Conservation (phyloP, 192 early-diverging fungal genomes). For the Coemansia sp. region DNA sequence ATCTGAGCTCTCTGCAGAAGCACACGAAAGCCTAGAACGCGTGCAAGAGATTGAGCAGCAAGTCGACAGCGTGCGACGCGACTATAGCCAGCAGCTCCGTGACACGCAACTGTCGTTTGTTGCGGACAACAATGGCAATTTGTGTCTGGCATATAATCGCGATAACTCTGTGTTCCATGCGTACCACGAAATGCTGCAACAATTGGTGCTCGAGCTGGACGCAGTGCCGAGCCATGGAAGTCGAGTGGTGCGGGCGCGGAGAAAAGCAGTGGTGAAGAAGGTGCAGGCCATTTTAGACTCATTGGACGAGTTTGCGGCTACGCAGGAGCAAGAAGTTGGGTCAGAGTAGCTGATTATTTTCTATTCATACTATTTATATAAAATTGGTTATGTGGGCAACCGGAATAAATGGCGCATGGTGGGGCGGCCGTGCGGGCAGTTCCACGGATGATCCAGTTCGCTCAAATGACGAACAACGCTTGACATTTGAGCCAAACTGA, state of each 20-base stretch:
- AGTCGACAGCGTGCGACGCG: slow-evolving; percentile 30
- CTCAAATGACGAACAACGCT: slow-evolving; percentile 81
- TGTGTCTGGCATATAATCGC: slow-evolving; percentile 38
- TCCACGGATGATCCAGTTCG: slow-evolving; percentile 93
- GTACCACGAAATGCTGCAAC: slow-evolving; percentile 42
- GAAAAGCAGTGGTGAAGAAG: slow-evolving; percentile 32
- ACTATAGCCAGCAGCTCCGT: slow-evolving; percentile 35
- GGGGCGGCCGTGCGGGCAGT: slow-evolving; percentile 96
- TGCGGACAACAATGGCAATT: slow-evolving; percentile 35
- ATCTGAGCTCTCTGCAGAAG: not conserved
- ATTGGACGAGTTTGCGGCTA: slow-evolving; percentile 33
- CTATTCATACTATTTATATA: not conserved
- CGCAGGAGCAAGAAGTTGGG: slow-evolving; percentile 39
- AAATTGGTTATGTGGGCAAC: slow-evolving; percentile 17
- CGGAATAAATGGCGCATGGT: slow-evolving; percentile 86
- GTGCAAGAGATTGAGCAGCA: slow-evolving; percentile 28
- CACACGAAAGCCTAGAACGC: slow-evolving; percentile 10
- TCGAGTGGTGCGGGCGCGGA: slow-evolving; percentile 19
- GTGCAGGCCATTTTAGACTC: slow-evolving; percentile 45
- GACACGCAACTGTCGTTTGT: slow-evolving; percentile 52
- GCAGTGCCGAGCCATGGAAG: slow-evolving; percentile 30
- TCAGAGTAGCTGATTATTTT: not conserved
- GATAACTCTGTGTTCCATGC: slow-evolving; percentile 33
- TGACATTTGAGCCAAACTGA: slow-evolving; percentile 71
- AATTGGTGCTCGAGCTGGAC: slow-evolving; percentile 27